Conservation (phyloP, 225 moss, liverwort and hornwort species). For the Bryum argenteum region DNA sequence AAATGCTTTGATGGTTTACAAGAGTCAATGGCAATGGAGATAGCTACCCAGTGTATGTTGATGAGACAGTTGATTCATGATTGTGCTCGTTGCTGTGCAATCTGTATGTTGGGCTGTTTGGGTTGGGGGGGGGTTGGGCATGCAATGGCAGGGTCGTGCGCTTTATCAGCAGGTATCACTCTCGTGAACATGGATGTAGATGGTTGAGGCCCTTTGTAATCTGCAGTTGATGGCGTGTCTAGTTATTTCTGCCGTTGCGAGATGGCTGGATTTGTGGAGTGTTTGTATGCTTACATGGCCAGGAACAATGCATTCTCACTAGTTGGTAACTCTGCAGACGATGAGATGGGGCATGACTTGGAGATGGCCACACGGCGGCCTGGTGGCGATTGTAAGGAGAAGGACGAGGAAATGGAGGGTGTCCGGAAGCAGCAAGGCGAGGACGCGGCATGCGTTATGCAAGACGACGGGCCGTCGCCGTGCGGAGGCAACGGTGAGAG, state of each 20-base stretch:
- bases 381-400: conserved; percentile 30
- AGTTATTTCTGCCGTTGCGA: background rate
- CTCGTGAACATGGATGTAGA: background rate
- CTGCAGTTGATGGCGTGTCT: background rate
- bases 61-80: too few species aligned
- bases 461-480: conserved; percentile 58
- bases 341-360: conserved; percentile 88
- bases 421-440: conserved; percentile 31
- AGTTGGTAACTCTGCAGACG: conserved; percentile 41
- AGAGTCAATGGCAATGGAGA: too few species aligned
- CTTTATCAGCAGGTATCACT: background rate
- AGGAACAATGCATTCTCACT: conserved; percentile 9
- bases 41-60: too few species aligned
- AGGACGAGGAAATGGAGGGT: conserved; percentile 27
- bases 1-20: background rate
- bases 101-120: background rate
- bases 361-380: conserved; percentile 85
- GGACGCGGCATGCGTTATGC: conserved; percentile 41
- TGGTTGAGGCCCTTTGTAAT: background rate
- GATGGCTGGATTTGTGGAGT: too few species aligned
- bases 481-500: conserved; percentile 56
- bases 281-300: background rate
- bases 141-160: background rate
- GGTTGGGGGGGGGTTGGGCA: background rate
- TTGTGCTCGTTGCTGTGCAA: background rate